phyloP scores from a whole-genome alignment of 305 asterid species.

The Rubia tinctorum region DNA sequence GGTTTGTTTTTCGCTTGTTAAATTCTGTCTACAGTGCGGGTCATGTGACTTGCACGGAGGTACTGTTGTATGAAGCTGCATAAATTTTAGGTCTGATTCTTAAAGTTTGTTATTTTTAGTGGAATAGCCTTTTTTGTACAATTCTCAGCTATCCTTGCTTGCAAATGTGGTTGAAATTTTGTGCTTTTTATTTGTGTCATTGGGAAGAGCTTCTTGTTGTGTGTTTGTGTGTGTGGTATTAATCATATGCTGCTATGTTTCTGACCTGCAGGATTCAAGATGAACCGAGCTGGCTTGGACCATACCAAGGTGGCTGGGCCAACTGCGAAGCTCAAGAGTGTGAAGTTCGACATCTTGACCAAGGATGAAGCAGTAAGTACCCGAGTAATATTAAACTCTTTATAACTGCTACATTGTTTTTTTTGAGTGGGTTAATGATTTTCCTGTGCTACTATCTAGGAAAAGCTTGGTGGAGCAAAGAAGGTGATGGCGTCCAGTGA shows the following conservation, averaged over 20 bases:
- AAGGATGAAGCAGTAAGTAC: slow-evolving; percentile 24
- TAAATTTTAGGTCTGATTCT: slow-evolving; percentile 1
- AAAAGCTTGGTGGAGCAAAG: slow-evolving; percentile 46
- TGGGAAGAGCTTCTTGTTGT: background rate
- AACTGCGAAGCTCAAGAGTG: slow-evolving; percentile 5
- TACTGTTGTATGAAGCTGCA: background rate
- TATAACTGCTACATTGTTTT: background rate
- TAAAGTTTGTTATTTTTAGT: background rate
- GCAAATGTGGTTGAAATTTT: background rate
- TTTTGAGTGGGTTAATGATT: slow-evolving; percentile 4
- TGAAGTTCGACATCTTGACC: slow-evolving; percentile 17
- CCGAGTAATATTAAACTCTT: background rate
- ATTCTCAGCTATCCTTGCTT: background rate
- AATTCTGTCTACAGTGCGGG: background rate
- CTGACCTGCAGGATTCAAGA: background rate
- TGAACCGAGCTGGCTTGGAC: slow-evolving; percentile 11
- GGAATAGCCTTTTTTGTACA: background rate
- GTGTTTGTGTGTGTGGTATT: background rate
- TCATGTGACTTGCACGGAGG: background rate
- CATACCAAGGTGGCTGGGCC: background rate
- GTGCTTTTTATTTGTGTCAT: background rate
- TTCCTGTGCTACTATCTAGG: slow-evolving; percentile 39
- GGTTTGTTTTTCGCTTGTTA: background rate
- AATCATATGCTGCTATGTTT: background rate
- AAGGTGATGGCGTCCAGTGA: slow-evolving; percentile 53